A percentile compares a stretch with the other conserved stretches of the same genome.
phyloP scores from a whole-genome alignment of 768 basidiomycete species.

The Boletus sp. region DNA sequence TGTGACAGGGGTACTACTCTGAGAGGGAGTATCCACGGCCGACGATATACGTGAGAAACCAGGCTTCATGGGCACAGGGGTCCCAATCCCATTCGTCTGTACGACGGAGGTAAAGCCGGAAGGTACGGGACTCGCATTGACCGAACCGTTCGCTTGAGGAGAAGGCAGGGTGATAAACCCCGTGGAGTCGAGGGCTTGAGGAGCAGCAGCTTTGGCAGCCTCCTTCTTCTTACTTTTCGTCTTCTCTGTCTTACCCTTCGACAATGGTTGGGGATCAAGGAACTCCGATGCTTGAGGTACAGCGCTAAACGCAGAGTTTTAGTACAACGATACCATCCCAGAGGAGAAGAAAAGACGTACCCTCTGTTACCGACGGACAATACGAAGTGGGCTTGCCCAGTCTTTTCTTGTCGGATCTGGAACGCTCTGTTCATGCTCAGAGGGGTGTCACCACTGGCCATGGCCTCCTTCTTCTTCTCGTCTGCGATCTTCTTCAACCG shows the following conservation, averaged over 20 bases:
- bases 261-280: constrained; percentile 74
- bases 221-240: constrained; percentile 80
- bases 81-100: constrained; percentile 41
- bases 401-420: constrained; percentile 88
- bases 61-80: constrained; percentile 61
- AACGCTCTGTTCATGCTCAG: constrained; percentile 94
- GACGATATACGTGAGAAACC: constrained; percentile 78
- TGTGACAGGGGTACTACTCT: constrained; percentile 52
- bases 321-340: not conserved
- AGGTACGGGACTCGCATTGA: constrained; percentile 44
- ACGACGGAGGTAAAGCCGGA: constrained; percentile 34
- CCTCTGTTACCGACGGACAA: constrained; percentile 92
- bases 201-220: constrained; percentile 44
- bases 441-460: constrained; percentile 95
- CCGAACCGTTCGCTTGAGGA: constrained; percentile 44
- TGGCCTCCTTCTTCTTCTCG: constrained; percentile 90
- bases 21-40: constrained; percentile 36
- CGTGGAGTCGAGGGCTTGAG: constrained; percentile 45
- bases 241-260: constrained; percentile 83
- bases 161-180: constrained; percentile 77
- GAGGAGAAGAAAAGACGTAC: constrained; percentile 41
- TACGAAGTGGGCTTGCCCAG: constrained; percentile 95
- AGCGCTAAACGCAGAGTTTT: constrained; percentile 48
- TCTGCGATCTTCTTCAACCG: constrained; percentile 96
- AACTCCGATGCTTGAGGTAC: constrained; percentile 85